A percentile compares a stretch with the other conserved stretches of the same genome.
phyloP scores from a whole-genome alignment of 2,329 filamentous ascomycete genomes.

The Talaromyces sp. region DNA sequence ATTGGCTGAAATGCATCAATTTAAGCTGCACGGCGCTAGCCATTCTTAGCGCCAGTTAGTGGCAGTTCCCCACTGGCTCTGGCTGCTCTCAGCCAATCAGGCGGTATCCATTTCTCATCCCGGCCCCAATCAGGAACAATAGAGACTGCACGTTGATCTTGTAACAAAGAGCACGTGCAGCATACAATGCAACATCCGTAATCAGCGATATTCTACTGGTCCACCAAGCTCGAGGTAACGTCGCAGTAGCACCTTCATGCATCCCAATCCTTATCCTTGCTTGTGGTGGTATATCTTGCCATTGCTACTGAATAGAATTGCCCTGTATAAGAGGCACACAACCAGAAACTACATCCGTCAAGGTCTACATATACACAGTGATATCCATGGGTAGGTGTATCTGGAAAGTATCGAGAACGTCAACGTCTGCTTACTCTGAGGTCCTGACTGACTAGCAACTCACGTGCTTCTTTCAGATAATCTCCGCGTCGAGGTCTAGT shows the following conservation, averaged over 20 bases:
- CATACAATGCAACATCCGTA: not conserved
- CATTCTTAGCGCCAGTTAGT: not conserved
- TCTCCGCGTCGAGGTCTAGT: not conserved
- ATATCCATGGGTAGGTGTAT: too few relatives aligned
- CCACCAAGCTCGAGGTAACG: not conserved
- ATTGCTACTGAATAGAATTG: not conserved
- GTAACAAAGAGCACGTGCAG: not conserved
- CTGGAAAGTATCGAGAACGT: not conserved
- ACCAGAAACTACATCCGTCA: not conserved
- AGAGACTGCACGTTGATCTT: not conserved
- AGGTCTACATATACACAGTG: not conserved
- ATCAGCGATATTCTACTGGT: not conserved
- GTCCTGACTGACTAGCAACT: not conserved
- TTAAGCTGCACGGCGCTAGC: not conserved
- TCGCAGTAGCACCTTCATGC: not conserved
- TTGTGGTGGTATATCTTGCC: not conserved
- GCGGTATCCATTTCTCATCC: not conserved
- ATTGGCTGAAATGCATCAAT: slow-evolving; percentile 10
- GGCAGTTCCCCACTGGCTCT: not conserved
- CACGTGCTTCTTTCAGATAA: not conserved
- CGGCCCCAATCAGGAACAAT: slow-evolving; percentile 3
- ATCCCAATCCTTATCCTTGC: not conserved
- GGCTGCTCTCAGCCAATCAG: not conserved
- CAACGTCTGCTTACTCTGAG: not conserved
- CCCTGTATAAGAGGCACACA: not conserved